Evolutionary conservation across 1,284 basidiomycete genomes (phyloP).

Genomic region (Moniliella sp.): DNA sequence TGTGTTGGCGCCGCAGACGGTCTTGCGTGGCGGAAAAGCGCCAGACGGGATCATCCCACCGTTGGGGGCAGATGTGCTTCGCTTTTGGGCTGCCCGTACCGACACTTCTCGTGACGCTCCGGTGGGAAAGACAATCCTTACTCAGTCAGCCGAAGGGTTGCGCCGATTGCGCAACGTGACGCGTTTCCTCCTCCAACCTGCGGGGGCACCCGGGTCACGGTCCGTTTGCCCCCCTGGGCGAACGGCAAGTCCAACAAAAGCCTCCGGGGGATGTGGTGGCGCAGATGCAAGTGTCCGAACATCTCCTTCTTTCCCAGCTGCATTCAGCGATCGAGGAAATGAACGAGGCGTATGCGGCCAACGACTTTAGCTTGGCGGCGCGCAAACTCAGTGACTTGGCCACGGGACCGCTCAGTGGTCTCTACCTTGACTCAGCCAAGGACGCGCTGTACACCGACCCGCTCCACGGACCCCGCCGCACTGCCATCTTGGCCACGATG

Average conservation of each 20-base stretch:
- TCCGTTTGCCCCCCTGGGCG: neutral
- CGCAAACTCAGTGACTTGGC: constrained; percentile 36
- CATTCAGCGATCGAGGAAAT: constrained; percentile 48
- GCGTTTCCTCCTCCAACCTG: constrained; percentile 70
- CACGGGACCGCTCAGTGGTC: constrained; percentile 39
- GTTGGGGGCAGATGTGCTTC: constrained; percentile 65
- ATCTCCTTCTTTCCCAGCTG: constrained; percentile 69
- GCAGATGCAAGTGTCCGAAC: constrained; percentile 46
- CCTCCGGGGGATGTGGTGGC: neutral
- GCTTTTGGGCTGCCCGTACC: constrained; percentile 75
- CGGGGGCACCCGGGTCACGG: too few relatives aligned
- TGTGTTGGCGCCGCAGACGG: constrained; percentile 58
- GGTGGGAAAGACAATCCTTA: constrained; percentile 57
- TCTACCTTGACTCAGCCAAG: constrained; percentile 77
- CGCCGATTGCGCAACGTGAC: constrained; percentile 70
- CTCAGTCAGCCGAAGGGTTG: constrained; percentile 54
- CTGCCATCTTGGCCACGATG: constrained; percentile 50
- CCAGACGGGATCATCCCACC: constrained; percentile 52
- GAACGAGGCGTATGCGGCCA: constrained; percentile 49
- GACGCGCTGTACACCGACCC: constrained; percentile 61
- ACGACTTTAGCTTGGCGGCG: constrained; percentile 50
- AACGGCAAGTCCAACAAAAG: neutral
- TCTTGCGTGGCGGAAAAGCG: constrained; percentile 49
- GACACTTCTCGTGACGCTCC: constrained; percentile 75
- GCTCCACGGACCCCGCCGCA: constrained; percentile 41